These are phyloP conservation scores for Coemansia sp. DNA, from an alignment of 192 early-diverging fungal genomes.

Conservation along the genomic window DNA sequence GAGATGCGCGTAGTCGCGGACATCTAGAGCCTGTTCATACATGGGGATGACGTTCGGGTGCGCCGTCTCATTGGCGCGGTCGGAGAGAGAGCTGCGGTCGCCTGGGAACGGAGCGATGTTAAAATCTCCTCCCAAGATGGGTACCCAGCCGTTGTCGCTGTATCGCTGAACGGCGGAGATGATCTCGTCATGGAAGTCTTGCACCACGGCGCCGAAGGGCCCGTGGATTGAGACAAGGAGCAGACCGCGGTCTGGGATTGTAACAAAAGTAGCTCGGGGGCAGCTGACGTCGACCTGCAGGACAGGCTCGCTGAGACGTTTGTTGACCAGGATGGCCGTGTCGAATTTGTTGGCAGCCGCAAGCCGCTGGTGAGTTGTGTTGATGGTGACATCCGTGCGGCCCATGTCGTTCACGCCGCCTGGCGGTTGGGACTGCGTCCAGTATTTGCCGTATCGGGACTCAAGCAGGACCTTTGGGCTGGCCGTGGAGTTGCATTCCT, in stretches of 20 bases:
- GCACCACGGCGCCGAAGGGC: not conserved
- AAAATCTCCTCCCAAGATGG: not conserved
- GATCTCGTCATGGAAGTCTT: not conserved
- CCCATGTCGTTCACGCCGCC: not conserved
- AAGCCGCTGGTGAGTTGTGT: not conserved
- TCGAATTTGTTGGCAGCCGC: not conserved
- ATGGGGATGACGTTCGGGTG: not conserved
- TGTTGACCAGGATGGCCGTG: not conserved
- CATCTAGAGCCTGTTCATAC: not conserved
- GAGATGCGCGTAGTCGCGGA: not conserved
- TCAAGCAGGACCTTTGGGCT: not conserved
- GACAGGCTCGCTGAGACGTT: not conserved
- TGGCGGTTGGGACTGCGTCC: not conserved
- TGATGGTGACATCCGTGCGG: not conserved
- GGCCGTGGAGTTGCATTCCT: not conserved
- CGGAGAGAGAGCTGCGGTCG: no score
- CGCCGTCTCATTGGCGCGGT: no score
- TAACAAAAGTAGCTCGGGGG: not conserved
- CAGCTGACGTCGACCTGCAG: not conserved
- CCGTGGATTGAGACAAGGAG: not conserved
- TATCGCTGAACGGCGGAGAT: not conserved
- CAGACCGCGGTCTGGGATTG: not conserved
- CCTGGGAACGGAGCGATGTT: not conserved
- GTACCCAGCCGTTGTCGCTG: not conserved
- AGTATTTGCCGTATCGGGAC: not conserved